Conservation (phyloP, 164 flowering plant species). For the Chimonanthus salicifolius region DNA sequence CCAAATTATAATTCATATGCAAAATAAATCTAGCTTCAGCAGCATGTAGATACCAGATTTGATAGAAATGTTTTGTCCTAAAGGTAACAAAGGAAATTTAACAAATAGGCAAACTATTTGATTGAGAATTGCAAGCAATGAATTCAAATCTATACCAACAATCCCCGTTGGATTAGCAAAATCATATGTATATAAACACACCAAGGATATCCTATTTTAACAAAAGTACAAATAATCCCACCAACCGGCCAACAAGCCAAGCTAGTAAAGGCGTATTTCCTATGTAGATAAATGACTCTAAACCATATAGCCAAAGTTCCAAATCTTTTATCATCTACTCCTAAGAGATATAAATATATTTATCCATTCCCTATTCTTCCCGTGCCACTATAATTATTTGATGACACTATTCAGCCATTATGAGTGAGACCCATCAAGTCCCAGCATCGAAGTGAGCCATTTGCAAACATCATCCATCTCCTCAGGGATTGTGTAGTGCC, state of each 20-base stretch:
- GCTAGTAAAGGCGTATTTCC: constrained; percentile 10
- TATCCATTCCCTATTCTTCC: constrained; percentile 1
- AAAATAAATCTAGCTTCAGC: not conserved
- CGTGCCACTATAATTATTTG: constrained; percentile 6
- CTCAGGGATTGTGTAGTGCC: constrained; percentile 84
- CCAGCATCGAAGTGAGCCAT: constrained; percentile 67
- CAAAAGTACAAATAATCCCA: not conserved
- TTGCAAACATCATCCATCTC: constrained; percentile 90
- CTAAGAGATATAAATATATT: constrained; percentile 4
- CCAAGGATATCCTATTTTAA: not conserved
- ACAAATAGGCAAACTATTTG: not conserved
- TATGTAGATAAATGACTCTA: constrained; percentile 12
- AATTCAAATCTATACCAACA: constrained; percentile 5
- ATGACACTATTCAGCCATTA: constrained; percentile 9
- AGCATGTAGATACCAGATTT: not conserved
- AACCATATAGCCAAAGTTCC: constrained; percentile 33
- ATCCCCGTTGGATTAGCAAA: not conserved
- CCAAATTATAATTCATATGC: not conserved
- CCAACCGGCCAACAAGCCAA: constrained; percentile 1
- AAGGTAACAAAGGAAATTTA: not conserved
- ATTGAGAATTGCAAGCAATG: constrained; percentile 3
- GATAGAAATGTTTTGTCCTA: not conserved
- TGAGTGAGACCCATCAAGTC: constrained; percentile 51
- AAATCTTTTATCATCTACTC: constrained; percentile 17
- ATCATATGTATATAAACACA: constrained; percentile 5